A percentile compares a stretch with the other conserved stretches of the same genome.
Conservation (phyloP, 2,329 filamentous ascomycete species). For the Aspergillus calidoustus region DNA sequence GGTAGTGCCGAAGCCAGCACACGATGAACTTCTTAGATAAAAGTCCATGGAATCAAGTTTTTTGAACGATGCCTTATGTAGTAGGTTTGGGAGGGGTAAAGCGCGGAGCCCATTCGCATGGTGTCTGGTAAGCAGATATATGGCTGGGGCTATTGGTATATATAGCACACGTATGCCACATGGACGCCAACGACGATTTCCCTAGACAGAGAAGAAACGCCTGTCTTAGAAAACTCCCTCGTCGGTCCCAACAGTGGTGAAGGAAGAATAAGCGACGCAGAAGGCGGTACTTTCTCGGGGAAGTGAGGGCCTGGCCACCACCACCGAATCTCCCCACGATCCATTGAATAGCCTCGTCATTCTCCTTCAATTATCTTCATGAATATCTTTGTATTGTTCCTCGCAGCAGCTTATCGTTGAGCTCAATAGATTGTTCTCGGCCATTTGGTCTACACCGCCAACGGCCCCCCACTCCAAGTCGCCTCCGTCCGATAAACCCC, state of each 20-base stretch:
- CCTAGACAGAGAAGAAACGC: background rate
- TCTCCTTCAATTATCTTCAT: background rate
- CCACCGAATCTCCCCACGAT: background rate
- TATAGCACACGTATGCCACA: background rate
- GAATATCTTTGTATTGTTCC: background rate
- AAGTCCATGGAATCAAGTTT: background rate
- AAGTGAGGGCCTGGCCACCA: background rate
- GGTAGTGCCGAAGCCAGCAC: background rate
- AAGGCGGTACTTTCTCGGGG: background rate
- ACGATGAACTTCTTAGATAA: background rate
- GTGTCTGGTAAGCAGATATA: background rate
- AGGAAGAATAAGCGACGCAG: background rate
- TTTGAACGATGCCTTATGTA: background rate
- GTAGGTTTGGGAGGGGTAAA: background rate
- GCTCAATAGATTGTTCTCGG: background rate
- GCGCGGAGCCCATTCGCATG: background rate
- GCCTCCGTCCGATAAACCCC: slow-evolving; percentile 30
- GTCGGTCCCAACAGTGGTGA: background rate
- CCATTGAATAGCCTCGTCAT: background rate
- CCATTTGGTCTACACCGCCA: slow-evolving; percentile 14
- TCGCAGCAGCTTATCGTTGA: background rate
- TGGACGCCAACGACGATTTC: background rate
- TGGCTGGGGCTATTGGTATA: background rate
- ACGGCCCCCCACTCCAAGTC: slow-evolving; percentile 18
- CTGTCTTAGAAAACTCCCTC: background rate